These are phyloP conservation scores for Erodium maritimum DNA, from an alignment of 345 rosid species.

Conservation along the genomic window DNA sequence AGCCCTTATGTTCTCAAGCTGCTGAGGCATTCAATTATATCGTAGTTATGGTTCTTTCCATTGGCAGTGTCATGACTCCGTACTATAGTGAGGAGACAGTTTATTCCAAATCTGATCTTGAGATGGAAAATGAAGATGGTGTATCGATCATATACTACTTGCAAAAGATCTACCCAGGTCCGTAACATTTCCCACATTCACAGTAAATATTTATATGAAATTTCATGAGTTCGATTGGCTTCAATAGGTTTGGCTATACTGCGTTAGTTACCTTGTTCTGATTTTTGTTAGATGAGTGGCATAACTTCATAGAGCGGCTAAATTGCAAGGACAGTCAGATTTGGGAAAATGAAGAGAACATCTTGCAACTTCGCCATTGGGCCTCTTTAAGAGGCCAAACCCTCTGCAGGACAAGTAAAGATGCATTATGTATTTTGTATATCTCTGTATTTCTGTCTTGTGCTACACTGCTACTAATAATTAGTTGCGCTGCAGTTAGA, in stretches of 20 bases:
- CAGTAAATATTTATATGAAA: neutral
- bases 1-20: too few species aligned
- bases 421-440: neutral
- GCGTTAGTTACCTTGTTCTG: conserved; percentile 4
- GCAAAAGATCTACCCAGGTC: conserved; percentile 95
- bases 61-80: conserved; percentile 84
- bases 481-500: conserved; percentile 46
- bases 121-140: conserved; percentile 96
- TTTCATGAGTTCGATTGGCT: conserved; percentile 5
- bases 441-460: neutral
- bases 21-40: neutral
- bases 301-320: conserved; percentile 79
- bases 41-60: conserved; percentile 9
- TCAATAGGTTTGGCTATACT: neutral
- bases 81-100: conserved; percentile 97
- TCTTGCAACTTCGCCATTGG: conserved; percentile 96
- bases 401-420: conserved; percentile 73
- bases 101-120: conserved; percentile 81
- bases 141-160: conserved; percentile 81
- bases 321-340: conserved; percentile 59
- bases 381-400: conserved; percentile 95
- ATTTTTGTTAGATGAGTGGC: conserved; percentile 75
- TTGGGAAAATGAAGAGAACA: conserved; percentile 87
- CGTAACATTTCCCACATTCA: conserved; percentile 9
- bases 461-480: conserved; percentile 12